Conservation (phyloP, 75 land plant species). For the Sequoia sempervirens region DNA sequence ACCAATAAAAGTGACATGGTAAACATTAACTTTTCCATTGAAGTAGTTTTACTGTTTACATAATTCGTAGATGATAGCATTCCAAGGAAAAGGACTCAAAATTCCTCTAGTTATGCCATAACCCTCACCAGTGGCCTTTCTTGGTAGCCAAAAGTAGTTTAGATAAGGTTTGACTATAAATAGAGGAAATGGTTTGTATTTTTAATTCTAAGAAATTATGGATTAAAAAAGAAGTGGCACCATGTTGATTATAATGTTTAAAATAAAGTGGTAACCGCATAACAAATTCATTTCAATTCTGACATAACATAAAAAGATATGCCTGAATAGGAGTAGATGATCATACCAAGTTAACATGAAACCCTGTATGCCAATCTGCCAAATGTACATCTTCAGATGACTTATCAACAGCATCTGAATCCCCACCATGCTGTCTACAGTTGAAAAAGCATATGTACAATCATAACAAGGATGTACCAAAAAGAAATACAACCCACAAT, state of each 20-base stretch:
- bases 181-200: neutral
- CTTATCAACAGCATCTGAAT: constrained; percentile 28
- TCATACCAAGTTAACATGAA: constrained; percentile 69
- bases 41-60: neutral
- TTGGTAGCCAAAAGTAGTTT: neutral
- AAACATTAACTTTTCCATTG: neutral
- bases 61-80: neutral
- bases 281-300: neutral
- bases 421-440: constrained; percentile 65
- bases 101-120: neutral
- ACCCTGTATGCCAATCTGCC: constrained; percentile 90
- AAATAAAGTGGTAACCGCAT: neutral
- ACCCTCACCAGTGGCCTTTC: neutral
- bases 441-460: neutral
- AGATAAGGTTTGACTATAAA: neutral
- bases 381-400: constrained; percentile 58
- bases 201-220: neutral
- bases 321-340: neutral
- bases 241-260: neutral
- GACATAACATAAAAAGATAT: neutral
- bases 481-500: neutral
- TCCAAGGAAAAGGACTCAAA: neutral
- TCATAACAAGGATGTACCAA: neutral
- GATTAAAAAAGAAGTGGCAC: neutral
- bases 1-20: neutral